Conservation (phyloP, 495 filamentous ascomycete genomes). For the Saxophila tyrrhenica region DNA sequence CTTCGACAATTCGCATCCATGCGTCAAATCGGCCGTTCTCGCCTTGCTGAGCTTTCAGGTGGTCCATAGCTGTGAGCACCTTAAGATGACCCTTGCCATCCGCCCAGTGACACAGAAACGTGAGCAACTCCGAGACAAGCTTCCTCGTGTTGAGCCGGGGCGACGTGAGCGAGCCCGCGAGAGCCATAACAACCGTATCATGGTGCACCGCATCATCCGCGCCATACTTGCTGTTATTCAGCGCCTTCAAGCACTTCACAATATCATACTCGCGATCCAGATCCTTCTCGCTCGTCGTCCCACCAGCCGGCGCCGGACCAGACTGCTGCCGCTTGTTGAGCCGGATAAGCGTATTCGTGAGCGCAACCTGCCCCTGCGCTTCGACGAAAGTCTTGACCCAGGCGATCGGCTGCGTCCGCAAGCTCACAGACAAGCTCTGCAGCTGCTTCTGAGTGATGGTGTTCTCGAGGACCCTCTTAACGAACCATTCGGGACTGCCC, state of each 20-base stretch:
- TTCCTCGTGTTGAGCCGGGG: conserved; percentile 86
- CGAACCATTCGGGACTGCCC: conserved; percentile 96
- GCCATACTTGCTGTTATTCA: conserved; percentile 99
- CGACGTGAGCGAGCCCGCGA: conserved; percentile 78
- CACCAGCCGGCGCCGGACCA: conserved; percentile 47
- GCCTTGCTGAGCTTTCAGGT: conserved; percentile 76
- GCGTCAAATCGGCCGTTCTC: conserved; percentile 96
- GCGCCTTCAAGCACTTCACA: conserved; percentile 87
- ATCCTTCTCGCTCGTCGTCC: conserved; percentile 67
- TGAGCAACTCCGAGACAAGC: conserved; percentile 90
- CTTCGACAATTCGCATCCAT: conserved; percentile 98
- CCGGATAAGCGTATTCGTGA: conserved; percentile 86
- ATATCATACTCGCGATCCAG: conserved; percentile 95
- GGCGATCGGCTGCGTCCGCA: conserved; percentile 90
- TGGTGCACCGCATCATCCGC: conserved; percentile 93
- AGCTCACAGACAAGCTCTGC: conserved; percentile 79
- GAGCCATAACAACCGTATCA: conserved; percentile 75
- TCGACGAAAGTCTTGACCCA: conserved; percentile 97
- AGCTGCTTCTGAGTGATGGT: conserved; percentile 84
- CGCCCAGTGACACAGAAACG: conserved; percentile 94
- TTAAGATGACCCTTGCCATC: conserved; percentile 89
- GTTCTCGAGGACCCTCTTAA: conserved; percentile 92
- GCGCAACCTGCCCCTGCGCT: conserved; percentile 90
- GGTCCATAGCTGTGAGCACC: conserved; percentile 86
- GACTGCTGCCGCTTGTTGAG: conserved; percentile 78